Evolutionary conservation across 305 asterid genomes (phyloP), one percentile per base, ranked within the genome.

Genomic region (Solanum aculeatissimum): DNA sequence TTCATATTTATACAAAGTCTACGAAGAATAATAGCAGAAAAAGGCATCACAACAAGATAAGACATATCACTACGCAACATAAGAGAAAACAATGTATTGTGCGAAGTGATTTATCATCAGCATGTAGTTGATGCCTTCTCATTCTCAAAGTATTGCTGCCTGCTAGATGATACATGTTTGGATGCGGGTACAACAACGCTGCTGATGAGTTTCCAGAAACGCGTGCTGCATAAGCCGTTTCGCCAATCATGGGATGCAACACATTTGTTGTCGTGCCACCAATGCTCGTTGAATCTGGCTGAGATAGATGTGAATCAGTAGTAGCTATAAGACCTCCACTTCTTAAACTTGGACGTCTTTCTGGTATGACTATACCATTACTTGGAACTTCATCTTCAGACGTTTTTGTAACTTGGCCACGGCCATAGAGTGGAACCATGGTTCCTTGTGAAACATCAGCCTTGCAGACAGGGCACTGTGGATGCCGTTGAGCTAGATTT

Each of bases 391-490:
- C 35, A 27, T 9, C 35, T 75, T 89, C 85, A 13, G 81, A 82
- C 19, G 90, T 42, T 47, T 65, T 51, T 9, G 89, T 62, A 9
- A 84, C 53, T 9, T 80, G 89, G 85, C 94, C 93, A 16, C 94
- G 91, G 23, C 97, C 97, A 25, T 91, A 94, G 69, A 94, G 95
- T 21, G 98, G 96, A 70, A 94, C 90, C 13, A 94, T 55, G 43
- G 86, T 87, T 85, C 84, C 90, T 15, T 89, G 86, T 0, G 98
- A 90, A 25, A 93, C 90, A 80, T 88, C 89, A 3, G 86, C 84
- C 87, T 93, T 93, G 93, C 98, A 94, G 47, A 94, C 97, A 1
- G 98, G 97, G 45, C 98, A 94, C 38, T 88, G 91, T 0, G 95
- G 91, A 9, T 13, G 21, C 9, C 66, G 89, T 23, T 62, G 84